Evolutionary conservation across 306 rosid species (phyloP).

Genomic region (Cucurbita maxima): DNA sequence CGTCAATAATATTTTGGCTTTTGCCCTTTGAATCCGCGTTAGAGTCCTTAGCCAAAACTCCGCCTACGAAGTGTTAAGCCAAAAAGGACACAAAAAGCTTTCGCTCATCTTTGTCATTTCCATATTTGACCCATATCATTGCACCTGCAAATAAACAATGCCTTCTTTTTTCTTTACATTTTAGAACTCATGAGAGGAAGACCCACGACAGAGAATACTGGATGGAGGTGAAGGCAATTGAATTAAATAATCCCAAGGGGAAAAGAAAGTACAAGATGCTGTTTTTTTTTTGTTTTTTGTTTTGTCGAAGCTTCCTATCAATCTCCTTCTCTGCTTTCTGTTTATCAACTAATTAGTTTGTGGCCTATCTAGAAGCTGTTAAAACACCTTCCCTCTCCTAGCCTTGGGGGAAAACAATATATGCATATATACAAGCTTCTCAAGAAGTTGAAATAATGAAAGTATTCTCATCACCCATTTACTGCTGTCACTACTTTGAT

Average conservation of each 20-base stretch:
- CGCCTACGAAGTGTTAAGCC: neutral
- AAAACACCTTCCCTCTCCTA: neutral
- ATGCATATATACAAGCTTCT: slow-evolving; percentile 1
- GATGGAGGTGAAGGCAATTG: neutral
- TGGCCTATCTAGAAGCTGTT: neutral
- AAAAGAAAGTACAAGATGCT: neutral
- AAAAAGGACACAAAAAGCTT: neutral
- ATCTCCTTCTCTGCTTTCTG: neutral
- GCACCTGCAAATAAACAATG: neutral
- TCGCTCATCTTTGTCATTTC: neutral
- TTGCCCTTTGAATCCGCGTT: neutral
- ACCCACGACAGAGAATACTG: neutral
- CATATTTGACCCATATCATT: neutral
- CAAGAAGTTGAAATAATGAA: neutral
- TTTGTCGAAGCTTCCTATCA: neutral
- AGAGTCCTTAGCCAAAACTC: neutral
- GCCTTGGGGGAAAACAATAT: neutral
- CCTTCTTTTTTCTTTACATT: neutral
- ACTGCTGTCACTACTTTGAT: slow-evolving; percentile 37
- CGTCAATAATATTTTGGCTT: neutral
- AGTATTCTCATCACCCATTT: slow-evolving; percentile 9
- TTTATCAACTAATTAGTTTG: neutral
- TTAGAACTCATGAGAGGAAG: neutral
- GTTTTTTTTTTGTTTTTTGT: neutral
- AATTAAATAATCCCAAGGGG: neutral